These are phyloP conservation scores for Chalara sp. DNA, from an alignment of 2,329 filamentous ascomycete genomes.

Conservation along the genomic window DNA sequence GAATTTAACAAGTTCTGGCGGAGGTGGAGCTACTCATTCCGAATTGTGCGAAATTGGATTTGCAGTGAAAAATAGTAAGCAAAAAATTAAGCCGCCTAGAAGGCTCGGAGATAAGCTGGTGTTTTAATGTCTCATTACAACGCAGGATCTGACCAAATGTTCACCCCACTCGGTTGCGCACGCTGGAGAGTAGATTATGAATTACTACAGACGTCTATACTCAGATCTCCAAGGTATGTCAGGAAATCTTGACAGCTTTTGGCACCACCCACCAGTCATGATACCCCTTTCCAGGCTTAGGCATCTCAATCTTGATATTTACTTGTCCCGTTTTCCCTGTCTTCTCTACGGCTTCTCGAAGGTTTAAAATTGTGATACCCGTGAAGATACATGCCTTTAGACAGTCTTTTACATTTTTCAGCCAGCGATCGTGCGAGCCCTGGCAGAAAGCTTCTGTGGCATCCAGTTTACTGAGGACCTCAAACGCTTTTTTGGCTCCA, in stretches of 20 bases:
- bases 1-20: too few species aligned
- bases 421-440: constrained; percentile 56
- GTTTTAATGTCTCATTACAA: too few species aligned
- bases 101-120: too few species aligned
- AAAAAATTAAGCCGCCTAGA: too few species aligned
- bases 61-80: too few species aligned
- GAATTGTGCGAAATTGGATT: too few species aligned
- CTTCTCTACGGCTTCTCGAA: constrained; percentile 48
- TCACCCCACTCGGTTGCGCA: too few species aligned
- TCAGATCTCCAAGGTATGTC: too few species aligned
- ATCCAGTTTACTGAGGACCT: constrained; percentile 46
- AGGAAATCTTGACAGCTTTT: constrained; percentile 14
- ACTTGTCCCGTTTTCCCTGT: constrained; percentile 19
- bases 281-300: constrained; percentile 45
- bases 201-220: too few species aligned
- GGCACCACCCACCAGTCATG: constrained; percentile 63
- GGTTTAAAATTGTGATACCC: constrained; percentile 53
- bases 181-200: too few species aligned
- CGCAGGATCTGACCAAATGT: too few species aligned
- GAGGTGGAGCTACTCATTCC: too few species aligned
- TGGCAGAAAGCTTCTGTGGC: constrained; percentile 47
- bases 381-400: constrained; percentile 66
- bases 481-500: constrained; percentile 44
- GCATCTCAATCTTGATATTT: constrained; percentile 44
- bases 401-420: constrained; percentile 48